Base-by-base conservation (phyloP, 495 filamentous ascomycete species). In the Neurospora cerealis region DNA sequence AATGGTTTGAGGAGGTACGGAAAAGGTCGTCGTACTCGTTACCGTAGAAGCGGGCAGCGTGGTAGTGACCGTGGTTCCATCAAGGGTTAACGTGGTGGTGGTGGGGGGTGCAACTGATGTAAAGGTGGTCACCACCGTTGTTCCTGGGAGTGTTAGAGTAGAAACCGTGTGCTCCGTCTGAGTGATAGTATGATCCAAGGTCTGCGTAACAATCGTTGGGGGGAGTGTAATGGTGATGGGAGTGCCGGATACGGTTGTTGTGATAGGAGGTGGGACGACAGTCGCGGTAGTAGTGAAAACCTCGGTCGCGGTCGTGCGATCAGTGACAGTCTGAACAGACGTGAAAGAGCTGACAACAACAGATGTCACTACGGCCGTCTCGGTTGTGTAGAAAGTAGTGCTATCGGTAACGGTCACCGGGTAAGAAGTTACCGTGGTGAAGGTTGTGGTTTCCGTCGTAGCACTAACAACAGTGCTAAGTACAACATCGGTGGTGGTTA, bases 381-480 rank as follows among this genome's bases (percentile, higher is more conserved):
- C 15, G 9, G 74, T 75, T 19, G 19, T 71, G 40, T 71, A 75
- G 19, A 74, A 39, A 6, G 74, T 75, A 11, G 81, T 83, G 42
- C 42, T 44, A 75, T 80, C 28, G 74, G 77, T 60, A 69, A 75
- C 38, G 28, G 75, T 82, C 46, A 70, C 71, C 54, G 71, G 75
- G 21, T 69, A 79, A 34, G 78, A 75, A 69, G 72, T 82, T 46
- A 77, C 40, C 7, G 71, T 70, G 5, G 72, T 75, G 19, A 37
- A 21, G 4, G 74, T 75, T 11, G 69, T 39, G 6, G 72, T 74
- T 15, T 81, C 80, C 15, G 77, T 87, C 41, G 77, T 80, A 15
- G 78, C 79, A 66, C 54, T 66, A 15, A 66, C 54, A 66, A 66
- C 54, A 19, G 54, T 66, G 54, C 54, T 66, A 17, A 66, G 54